Conservation (phyloP, 345 rosid genomes). For the Cardamine chenopodiifolia region DNA sequence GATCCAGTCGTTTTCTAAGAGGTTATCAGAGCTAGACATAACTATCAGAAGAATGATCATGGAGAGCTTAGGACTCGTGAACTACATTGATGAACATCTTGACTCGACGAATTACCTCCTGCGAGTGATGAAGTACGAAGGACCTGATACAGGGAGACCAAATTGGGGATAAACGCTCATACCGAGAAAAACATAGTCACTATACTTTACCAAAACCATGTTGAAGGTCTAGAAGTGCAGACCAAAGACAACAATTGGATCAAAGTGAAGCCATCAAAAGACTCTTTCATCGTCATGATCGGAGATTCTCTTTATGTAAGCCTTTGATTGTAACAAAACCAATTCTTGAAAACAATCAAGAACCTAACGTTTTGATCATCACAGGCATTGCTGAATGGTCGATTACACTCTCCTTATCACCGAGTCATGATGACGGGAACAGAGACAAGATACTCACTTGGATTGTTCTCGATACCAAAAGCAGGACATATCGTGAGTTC, state of each 20-base stretch:
- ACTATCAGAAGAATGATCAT: constrained; percentile 54
- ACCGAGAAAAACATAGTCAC: constrained; percentile 67
- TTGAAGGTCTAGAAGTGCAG: constrained; percentile 56
- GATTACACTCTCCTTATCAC: constrained; percentile 60
- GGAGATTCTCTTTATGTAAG: constrained; percentile 63
- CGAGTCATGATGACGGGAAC: constrained; percentile 74
- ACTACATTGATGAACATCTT: constrained; percentile 62
- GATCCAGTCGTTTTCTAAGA: constrained; percentile 41
- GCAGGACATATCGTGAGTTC: constrained; percentile 48
- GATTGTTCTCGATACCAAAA: constrained; percentile 61
- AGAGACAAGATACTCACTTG: constrained; percentile 57
- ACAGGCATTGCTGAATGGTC: constrained; percentile 73
- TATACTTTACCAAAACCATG: constrained; percentile 63
- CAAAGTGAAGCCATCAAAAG: constrained; percentile 53
- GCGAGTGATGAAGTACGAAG: constrained; percentile 60
- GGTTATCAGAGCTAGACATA: constrained; percentile 50
- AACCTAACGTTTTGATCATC: constrained; percentile 5
- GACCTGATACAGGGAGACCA: constrained; percentile 52
- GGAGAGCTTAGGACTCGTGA: constrained; percentile 57
- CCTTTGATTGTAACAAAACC: not conserved
- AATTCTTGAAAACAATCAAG: constrained; percentile 5
- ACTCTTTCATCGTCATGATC: constrained; percentile 56
- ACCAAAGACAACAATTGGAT: constrained; percentile 60
- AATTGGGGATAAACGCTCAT: constrained; percentile 53
- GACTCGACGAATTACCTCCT: constrained; percentile 58